Evolutionary conservation across 768 basidiomycete genomes (phyloP), one percentile per base, ranked within the genome.

Genomic region (Pisolithus sp.): DNA sequence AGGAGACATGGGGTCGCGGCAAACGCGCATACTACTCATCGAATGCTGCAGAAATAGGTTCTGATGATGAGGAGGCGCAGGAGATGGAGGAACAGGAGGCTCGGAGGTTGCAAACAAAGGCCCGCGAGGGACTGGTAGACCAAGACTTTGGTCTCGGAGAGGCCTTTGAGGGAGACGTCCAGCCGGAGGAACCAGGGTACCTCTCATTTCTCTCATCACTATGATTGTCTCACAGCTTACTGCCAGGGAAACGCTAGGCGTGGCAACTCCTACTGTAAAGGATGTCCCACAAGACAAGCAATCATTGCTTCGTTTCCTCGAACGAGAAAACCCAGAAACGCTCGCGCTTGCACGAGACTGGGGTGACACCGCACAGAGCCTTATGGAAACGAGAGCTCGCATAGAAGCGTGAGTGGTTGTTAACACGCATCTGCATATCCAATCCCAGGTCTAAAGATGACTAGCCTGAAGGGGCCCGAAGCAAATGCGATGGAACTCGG

Each of bases 1-100:
- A 79, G 55, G 89, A 91, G 67, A 80, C 78, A 1, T 97, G 93
- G 93, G 93, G 93, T 9, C 76, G 73, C 53, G 80, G 82, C 55
- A 85, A 85, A 68, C 76, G 81, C 38, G 85, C 81, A 4, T 97
- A 94, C 69, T 95, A 95, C 63, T 81, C 89, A 4, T 89, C 87
- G 4, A 92, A 91, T 65, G 90, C 88, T 30, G 85, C 76, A 34
- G 72, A 88, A 50, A 71, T 91, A 36, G 89, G 89, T 48, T 86
- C 85, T 36, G 89, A 89, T 58, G 86, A 94, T 56, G 93, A 95
- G 60, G 93, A 95, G 66, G 88, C 83, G 31, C 80, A 89, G 61
- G 86, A 88, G 57, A 70, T 95, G 46, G 93, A 97, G 62, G 90
- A 91, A 64, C 83, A 86, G 63, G 93, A 97, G 66, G 89, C 88